These are phyloP conservation scores for Oryza brachyantha DNA, from an alignment of 176 grass and related monocot genomes.

Conservation along the genomic window DNA sequence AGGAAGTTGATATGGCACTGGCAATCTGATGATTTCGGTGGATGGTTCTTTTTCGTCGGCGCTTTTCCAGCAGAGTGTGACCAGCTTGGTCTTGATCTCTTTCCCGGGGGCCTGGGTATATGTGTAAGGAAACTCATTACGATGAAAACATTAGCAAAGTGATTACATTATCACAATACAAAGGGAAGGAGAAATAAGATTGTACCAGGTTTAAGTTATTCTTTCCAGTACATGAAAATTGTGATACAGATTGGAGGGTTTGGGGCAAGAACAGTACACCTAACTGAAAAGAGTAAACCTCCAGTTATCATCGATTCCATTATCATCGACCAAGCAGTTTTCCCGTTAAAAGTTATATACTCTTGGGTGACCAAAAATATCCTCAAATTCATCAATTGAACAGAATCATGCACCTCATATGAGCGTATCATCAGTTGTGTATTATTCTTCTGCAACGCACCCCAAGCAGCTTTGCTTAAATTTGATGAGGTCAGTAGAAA, in stretches of 20 bases:
- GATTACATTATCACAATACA: background rate
- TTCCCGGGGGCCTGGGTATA: constrained; percentile 28
- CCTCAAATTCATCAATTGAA: constrained; percentile 5
- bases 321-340: background rate
- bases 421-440: constrained; percentile 96
- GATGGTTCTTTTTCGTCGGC: constrained; percentile 31
- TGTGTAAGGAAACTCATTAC: background rate
- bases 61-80: constrained; percentile 59
- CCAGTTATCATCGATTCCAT: background rate
- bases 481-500: constrained; percentile 94
- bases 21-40: constrained; percentile 50
- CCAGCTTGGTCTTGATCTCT: constrained; percentile 56
- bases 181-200: background rate
- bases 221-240: constrained; percentile 69
- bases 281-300: constrained; percentile 48
- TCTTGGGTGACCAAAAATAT: background rate
- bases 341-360: background rate
- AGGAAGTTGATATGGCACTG: constrained; percentile 86
- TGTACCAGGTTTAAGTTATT: constrained; percentile 26
- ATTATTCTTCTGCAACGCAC: constrained; percentile 92
- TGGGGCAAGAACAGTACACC: constrained; percentile 87
- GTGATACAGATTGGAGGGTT: constrained; percentile 13
- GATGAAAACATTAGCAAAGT: background rate
- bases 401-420: constrained; percentile 63
- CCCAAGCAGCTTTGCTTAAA: constrained; percentile 99